Base-by-base conservation (phyloP, 192 early-diverging fungal species). In the Coemansia sp. region DNA sequence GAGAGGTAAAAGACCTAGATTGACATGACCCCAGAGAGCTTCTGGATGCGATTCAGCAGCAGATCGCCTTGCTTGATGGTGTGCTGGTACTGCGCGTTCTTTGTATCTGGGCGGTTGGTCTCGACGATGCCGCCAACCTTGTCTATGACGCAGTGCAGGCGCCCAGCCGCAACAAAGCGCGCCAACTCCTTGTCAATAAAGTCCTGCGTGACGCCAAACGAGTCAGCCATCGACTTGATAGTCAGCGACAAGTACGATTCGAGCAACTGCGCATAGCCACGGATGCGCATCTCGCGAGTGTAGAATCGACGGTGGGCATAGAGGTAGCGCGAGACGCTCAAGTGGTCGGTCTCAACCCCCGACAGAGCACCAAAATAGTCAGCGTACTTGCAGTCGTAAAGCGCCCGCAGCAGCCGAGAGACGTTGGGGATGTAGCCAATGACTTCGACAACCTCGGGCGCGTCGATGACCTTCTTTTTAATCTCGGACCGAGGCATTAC, bases 141-240 rank as follows among this genome's bases (percentile, higher is more conserved):
- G 83, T 99, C 97, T 80, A 99, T 98, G 12, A 97, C 95, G 64
- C 94, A 96, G 83, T 99, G 96, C 41, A 99, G 84, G 35, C 97
- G 91, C 12, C 95, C 95, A 12, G 94, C 91, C 18, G 95, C 93
- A 75, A 98, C 95, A 76, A 96, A 98, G 61, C 90, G 90, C 52
- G 93, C 90, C 59, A 99, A 79, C 75, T 99, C 97, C 70, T 91
- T 93, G 85, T 99, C 97, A 65, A 98, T 96, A 68, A 91, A 99
- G 33, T 92, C 91, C 71, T 97, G 88, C 3, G 90, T 89, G 36
- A 99, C 96, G 43, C 95, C 95, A 88, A 99, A 99, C 39, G 94
- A 86, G 48, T 89, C 88, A 28, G 97, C 97, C 95, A 99, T 95
- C 35, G 91, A 95, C 69, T 94, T 92, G 77, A 97, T 88, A 4